Conservation (phyloP, 148 eudicot genomes). For the Camellia lanceoleosa region DNA sequence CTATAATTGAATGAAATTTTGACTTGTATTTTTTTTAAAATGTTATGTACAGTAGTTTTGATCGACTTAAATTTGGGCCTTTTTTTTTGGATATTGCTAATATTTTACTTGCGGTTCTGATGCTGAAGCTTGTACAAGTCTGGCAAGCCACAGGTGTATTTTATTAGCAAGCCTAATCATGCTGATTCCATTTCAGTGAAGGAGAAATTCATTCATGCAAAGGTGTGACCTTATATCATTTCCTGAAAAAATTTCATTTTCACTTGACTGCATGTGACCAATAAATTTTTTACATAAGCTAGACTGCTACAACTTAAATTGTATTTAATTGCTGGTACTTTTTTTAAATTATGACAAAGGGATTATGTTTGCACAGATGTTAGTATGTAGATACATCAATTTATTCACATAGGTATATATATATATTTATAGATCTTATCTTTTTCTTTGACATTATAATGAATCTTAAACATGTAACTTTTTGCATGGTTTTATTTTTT, state of each 20-base stretch:
- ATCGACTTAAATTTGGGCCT: not conserved
- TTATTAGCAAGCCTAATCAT: conserved; percentile 74
- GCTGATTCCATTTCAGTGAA: conserved; percentile 83
- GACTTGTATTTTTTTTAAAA: not conserved
- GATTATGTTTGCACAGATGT: not conserved
- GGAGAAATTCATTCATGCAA: conserved; percentile 96
- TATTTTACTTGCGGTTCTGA: conserved; percentile 14
- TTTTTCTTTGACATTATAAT: not conserved
- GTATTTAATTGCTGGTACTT: not conserved
- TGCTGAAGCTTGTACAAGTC: conserved; percentile 63
- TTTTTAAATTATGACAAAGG: not conserved
- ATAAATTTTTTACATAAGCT: not conserved
- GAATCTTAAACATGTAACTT: not conserved
- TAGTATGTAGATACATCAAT: not conserved
- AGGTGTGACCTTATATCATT: conserved; percentile 40
- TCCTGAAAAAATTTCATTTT: not conserved
- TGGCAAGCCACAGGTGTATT: conserved; percentile 61
- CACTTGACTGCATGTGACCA: conserved; percentile 1
- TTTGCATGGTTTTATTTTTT: not conserved
- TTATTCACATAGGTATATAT: too few relatives aligned
- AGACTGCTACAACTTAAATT: not conserved
- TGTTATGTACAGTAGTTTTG: not conserved
- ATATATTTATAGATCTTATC: not conserved
- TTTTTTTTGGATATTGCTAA: conserved; percentile 16
- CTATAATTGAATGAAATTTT: not conserved